Evolutionary conservation across 2,329 filamentous ascomycete genomes (phyloP).

Genomic region (Escovopsis sp.): DNA sequence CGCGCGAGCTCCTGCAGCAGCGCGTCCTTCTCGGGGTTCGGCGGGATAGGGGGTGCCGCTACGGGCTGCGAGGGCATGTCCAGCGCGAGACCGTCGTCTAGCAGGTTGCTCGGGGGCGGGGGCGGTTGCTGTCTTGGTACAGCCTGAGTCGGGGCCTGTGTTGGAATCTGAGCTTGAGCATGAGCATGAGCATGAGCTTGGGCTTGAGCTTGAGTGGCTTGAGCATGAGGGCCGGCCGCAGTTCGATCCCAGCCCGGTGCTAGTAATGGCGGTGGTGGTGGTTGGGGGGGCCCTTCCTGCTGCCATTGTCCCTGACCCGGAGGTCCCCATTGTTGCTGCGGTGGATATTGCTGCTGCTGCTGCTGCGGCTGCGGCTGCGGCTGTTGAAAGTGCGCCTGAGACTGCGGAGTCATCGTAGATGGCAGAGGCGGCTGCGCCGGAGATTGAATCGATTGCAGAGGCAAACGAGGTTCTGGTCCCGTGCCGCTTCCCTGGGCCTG

Average conservation of each 20-base stretch:
- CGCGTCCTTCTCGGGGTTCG: conserved; percentile 89
- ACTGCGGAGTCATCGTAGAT: neutral
- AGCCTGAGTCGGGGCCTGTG: neutral
- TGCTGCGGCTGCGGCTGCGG: conserved; percentile 10
- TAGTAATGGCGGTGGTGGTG: too few relatives aligned
- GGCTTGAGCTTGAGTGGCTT: too few relatives aligned
- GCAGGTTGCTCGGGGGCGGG: conserved; percentile 29
- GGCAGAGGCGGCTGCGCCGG: neutral
- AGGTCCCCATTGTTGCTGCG: neutral
- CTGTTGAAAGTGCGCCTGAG: conserved; percentile 11
- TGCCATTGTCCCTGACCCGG: conserved; percentile 10
- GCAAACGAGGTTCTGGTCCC: neutral
- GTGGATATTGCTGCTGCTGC: conserved; percentile 7
- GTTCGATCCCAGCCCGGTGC: conserved; percentile 11
- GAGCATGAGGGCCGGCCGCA: too few relatives aligned
- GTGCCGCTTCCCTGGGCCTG: conserved; percentile 9
- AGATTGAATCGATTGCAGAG: neutral
- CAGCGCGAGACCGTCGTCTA: conserved; percentile 41
- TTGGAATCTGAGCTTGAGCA: too few relatives aligned
- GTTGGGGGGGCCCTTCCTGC: conserved; percentile 8
- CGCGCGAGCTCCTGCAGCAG: conserved; percentile 62
- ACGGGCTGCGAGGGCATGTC: conserved; percentile 32
- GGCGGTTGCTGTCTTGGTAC: conserved; percentile 8
- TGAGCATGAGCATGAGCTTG: too few relatives aligned
- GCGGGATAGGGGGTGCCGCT: conserved; percentile 72